Percentiles rank a stretch among this genome's conserved stretches.
Evolutionary conservation across 148 eudicot species (phyloP).

Genomic region (Amaranthus hypochondriacus): DNA sequence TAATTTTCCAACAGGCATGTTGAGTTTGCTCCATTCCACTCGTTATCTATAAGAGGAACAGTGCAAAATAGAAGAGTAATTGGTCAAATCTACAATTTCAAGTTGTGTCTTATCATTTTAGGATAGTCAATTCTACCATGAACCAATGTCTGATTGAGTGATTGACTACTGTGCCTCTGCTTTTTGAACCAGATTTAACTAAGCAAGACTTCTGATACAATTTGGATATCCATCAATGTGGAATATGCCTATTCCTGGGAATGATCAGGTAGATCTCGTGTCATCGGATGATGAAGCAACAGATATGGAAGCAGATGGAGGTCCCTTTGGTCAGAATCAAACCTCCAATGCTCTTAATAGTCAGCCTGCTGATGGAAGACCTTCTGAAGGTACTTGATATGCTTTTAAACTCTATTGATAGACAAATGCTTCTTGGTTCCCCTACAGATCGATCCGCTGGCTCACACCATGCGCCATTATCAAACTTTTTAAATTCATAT

Average conservation of each 20-base stretch:
- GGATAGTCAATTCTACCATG: neutral
- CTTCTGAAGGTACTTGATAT: constrained; percentile 31
- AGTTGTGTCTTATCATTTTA: too few species aligned
- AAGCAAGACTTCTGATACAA: neutral
- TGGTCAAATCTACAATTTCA: neutral
- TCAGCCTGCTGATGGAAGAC: constrained; percentile 25
- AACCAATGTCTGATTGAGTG: neutral
- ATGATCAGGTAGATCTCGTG: constrained; percentile 43
- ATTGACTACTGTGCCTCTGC: constrained; percentile 5
- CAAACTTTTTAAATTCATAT: too few species aligned
- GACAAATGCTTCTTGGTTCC: neutral
- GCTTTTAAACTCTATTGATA: neutral
- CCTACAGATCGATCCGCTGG: too few species aligned
- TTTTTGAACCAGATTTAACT: constrained; percentile 17
- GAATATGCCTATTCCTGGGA: constrained; percentile 32
- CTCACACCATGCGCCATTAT: too few species aligned
- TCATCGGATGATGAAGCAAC: constrained; percentile 48
- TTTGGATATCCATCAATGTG: constrained; percentile 18
- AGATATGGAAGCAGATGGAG: constrained; percentile 32
- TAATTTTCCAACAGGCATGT: neutral
- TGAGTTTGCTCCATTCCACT: neutral
- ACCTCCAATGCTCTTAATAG: constrained; percentile 10
- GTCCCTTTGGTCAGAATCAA: constrained; percentile 18
- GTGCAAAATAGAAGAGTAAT: neutral
- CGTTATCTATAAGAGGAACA: neutral